Base-by-base conservation (phyloP, 2,329 filamentous ascomycete genomes). In the Fusarium newnesense region DNA sequence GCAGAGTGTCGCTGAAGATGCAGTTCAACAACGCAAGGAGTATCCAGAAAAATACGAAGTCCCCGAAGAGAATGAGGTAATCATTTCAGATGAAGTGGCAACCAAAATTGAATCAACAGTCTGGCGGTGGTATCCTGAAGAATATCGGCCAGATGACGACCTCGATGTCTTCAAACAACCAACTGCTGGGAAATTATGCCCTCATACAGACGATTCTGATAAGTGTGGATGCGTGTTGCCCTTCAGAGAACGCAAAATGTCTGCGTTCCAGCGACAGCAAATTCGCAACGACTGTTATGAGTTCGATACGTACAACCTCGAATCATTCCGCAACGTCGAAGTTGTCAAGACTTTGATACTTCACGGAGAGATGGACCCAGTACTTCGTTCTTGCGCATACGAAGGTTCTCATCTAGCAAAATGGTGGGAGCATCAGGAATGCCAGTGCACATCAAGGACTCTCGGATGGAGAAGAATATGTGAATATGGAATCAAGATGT, bases 291-390 rank as follows among this genome's bases (percentile, higher is more conserved):
- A 54, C 11, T 71, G 56, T 16, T 42, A 9, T 2, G 9, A 63
- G 0, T 71, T 71, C 8, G 26, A 30, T 1, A 1, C 1, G 1
- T 10, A 30, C 28, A 71, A 68, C n/a, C 16, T 12, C 5, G n/a
- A 46, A 10, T 21, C 44, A 21, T 71, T 46, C 1, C 36, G 24
- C 11, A 71, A 71, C 16, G 39, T 71, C 2, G 28, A 71, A 5
- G 44, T 71, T 1, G 12, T 68, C 34, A 67, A 59, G 24, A 59
- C 42, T 4, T 34, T 71, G 2, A 30, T 71, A 2, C 46, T 71
- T 0, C 15, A 63, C 15, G 56, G 57, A 7, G 69, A 67, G 10
- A 59, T 71, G 67, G 69, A 63, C 1, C 21, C 69, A 1, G 9
- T 71, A 21, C 42, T 71, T 4, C 44, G 34, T 0, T 18, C 59